phyloP scores from a whole-genome alignment of 192 early-diverging fungal genomes.

The Mortierella alpina region DNA sequence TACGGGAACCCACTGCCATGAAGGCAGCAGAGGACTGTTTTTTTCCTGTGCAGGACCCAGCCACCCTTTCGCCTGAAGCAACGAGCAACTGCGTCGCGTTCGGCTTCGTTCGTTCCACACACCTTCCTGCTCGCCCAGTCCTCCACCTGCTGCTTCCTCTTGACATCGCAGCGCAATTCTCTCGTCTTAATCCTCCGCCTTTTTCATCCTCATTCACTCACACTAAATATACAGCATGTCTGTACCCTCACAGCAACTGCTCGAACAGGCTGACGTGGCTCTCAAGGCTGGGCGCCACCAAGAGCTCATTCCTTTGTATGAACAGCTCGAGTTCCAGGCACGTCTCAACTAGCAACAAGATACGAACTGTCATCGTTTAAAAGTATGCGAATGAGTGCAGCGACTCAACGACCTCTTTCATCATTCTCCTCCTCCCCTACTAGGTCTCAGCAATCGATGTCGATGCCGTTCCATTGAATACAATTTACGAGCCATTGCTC shows the following conservation, averaged over 20 bases:
- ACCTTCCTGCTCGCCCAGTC: no score
- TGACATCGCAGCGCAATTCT: no score
- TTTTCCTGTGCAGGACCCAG: no score
- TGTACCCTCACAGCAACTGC: constrained; percentile 13
- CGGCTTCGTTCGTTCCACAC: no score
- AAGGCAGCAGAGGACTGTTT: no score
- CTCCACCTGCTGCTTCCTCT: no score
- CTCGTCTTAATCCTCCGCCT: neutral
- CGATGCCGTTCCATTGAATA: constrained; percentile 47
- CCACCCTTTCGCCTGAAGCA: no score
- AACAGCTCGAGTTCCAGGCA: constrained; percentile 50
- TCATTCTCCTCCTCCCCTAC: neutral
- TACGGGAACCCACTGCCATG: no score
- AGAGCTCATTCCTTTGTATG: constrained; percentile 50
- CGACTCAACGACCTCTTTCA: neutral
- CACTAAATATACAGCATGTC: constrained; percentile 15
- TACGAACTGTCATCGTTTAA: neutral
- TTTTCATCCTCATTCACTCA: neutral
- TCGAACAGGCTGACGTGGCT: constrained; percentile 35
- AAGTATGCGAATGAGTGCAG: neutral
- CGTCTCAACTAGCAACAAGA: neutral
- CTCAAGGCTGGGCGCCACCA: constrained; percentile 47
- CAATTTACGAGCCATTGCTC: constrained; percentile 42
- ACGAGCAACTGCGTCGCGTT: no score
- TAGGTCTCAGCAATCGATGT: constrained; percentile 45